Percentiles rank a stretch among this genome's conserved stretches.
Evolutionary conservation across 331 rosid species (phyloP).

Genomic region (Prunus yedoensis): DNA sequence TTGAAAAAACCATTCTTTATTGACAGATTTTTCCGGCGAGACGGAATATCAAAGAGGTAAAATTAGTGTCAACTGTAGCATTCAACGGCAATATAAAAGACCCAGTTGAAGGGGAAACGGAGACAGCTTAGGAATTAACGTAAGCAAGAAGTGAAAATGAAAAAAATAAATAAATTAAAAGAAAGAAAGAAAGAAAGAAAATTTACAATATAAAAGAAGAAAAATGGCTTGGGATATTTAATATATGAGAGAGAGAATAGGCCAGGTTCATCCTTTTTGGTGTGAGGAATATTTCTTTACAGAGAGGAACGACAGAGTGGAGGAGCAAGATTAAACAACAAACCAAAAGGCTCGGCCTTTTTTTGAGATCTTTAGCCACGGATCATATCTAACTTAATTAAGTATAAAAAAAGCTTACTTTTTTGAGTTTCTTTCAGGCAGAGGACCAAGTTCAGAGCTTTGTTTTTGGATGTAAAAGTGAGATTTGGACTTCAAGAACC

Average conservation of each 20-base stretch:
- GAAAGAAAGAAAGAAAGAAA: too few relatives aligned
- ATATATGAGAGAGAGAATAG: conserved; percentile 26
- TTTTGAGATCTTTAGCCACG: conserved; percentile 17
- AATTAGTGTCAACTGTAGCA: conserved; percentile 26
- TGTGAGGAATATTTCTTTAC: conserved; percentile 42
- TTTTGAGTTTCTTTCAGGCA: background rate
- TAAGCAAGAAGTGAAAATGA: background rate
- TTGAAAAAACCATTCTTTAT: background rate
- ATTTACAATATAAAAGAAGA: background rate
- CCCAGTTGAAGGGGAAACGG: conserved; percentile 62
- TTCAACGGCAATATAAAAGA: conserved; percentile 66
- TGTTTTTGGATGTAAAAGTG: background rate
- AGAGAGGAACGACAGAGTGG: conserved; percentile 41
- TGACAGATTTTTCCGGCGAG: background rate
- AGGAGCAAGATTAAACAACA: background rate
- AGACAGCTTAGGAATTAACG: conserved; percentile 45
- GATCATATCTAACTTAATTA: conserved; percentile 35
- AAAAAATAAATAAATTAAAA: background rate
- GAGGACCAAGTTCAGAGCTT: background rate
- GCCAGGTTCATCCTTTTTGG: conserved; percentile 42
- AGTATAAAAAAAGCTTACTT: background rate
- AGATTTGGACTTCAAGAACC: conserved; percentile 3
- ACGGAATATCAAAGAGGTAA: conserved; percentile 17
- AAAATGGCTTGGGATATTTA: background rate
- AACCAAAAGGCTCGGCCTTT: conserved; percentile 20